phyloP scores from a whole-genome alignment of 2,329 filamentous ascomycete genomes.

The Cordyceps militaris region DNA sequence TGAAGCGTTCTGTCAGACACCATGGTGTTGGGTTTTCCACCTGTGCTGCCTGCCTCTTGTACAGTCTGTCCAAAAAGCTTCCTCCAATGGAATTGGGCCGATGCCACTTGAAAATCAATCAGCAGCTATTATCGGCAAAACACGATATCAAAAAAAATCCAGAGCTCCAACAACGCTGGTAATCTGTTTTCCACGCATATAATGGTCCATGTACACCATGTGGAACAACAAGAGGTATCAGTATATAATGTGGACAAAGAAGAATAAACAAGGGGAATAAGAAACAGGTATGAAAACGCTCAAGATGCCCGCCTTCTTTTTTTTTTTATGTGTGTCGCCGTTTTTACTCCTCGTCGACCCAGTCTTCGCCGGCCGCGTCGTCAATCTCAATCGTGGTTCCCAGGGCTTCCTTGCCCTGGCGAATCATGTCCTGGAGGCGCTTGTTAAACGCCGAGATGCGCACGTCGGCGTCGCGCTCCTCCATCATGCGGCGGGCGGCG shows the following conservation, averaged over 20 bases:
- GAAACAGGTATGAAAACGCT: not conserved
- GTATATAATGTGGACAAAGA: not conserved
- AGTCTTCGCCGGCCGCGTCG: conserved; percentile 30
- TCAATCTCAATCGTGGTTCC: conserved; percentile 65
- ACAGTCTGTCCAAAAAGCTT: not conserved
- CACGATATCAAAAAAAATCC: not conserved
- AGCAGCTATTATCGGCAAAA: not conserved
- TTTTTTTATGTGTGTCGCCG: not conserved
- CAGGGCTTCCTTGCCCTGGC: conserved; percentile 79
- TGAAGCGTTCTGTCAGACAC: not conserved
- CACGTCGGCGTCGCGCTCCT: conserved; percentile 72
- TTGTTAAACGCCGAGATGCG: conserved; percentile 74
- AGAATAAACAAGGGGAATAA: not conserved
- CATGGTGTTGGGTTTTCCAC: not conserved
- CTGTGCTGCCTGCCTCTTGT: not conserved
- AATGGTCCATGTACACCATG: not conserved
- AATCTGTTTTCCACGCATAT: not conserved
- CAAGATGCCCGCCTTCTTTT: not conserved
- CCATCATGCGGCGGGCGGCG: conserved; percentile 61
- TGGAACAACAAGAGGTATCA: not conserved
- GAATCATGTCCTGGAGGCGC: conserved; percentile 77
- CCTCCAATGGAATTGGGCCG: too few relatives aligned
- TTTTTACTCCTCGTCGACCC: conserved; percentile 33
- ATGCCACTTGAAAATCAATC: not conserved
- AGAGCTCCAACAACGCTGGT: not conserved